phyloP scores from a whole-genome alignment of 2,329 filamentous ascomycete species.

The Xylariaceae sp. region DNA sequence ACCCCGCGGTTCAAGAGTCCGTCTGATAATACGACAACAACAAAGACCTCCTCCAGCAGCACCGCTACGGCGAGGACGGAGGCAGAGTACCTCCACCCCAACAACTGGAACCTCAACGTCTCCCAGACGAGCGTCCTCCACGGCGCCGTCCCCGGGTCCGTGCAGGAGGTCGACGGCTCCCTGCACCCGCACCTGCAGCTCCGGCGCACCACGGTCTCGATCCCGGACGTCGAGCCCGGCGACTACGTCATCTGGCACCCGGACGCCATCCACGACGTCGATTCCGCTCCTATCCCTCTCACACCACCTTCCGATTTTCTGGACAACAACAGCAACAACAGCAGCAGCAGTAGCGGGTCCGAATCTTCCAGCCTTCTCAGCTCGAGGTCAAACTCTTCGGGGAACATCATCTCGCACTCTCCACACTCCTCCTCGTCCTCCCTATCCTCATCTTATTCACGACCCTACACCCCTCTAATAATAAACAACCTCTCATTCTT shows the following conservation, averaged over 20 bases:
- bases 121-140: slow-evolving; percentile 56
- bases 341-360: too few relatives aligned
- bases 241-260: slow-evolving; percentile 83
- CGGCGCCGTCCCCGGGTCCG: slow-evolving; percentile 61
- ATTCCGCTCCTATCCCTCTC: slow-evolving; percentile 62
- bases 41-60: too few relatives aligned
- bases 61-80: slow-evolving; percentile 18
- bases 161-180: slow-evolving; percentile 59
- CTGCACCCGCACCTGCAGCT: slow-evolving; percentile 67
- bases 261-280: slow-evolving; percentile 74
- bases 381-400: not conserved
- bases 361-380: not conserved
- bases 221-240: slow-evolving; percentile 62
- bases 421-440: slow-evolving; percentile 3
- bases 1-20: slow-evolving; percentile 40
- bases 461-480: not conserved
- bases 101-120: slow-evolving; percentile 53
- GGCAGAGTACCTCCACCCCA: slow-evolving; percentile 42
- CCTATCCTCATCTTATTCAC: not conserved
- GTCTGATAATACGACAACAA: slow-evolving; percentile 18
- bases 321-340: too few relatives aligned
- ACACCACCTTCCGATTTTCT: not conserved
- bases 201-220: slow-evolving; percentile 61
- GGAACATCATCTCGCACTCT: too few relatives aligned
- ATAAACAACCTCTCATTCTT: too few relatives aligned